phyloP scores from a whole-genome alignment of 805 yeast species.

The Candida caryicola region DNA sequence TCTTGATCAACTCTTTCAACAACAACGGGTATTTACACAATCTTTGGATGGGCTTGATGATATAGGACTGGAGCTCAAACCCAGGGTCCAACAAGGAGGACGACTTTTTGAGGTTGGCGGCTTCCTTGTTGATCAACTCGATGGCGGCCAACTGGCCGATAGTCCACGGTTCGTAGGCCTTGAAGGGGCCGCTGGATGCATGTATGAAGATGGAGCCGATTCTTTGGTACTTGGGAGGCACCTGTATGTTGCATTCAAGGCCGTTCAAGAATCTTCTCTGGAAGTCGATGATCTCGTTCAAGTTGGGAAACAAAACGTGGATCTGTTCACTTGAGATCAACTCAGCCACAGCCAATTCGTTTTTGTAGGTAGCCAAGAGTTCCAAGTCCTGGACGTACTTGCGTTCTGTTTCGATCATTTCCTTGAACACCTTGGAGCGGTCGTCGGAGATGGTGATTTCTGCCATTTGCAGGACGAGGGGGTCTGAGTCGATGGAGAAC shows the following conservation, averaged over 20 bases:
- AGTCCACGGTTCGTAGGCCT: conserved; percentile 91
- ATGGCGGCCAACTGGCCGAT: conserved; percentile 85
- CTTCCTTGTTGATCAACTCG: conserved; percentile 69
- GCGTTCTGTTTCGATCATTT: conserved; percentile 85
- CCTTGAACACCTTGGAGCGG: conserved; percentile 76
- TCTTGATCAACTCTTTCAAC: conserved; percentile 68
- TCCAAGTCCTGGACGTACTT: conserved; percentile 91
- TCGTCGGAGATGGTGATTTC: conserved; percentile 46
- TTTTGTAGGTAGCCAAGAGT: conserved; percentile 61
- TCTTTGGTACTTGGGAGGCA: conserved; percentile 73
- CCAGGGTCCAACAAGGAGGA: conserved; percentile 72
- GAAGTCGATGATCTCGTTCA: conserved; percentile 80
- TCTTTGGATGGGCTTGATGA: conserved; percentile 93
- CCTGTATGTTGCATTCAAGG: conserved; percentile 78
- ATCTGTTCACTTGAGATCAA: conserved; percentile 74
- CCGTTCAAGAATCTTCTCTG: conserved; percentile 89
- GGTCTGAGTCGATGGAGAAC: conserved; percentile 1
- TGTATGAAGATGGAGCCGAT: conserved; percentile 87
- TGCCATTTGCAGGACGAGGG: conserved; percentile 10
- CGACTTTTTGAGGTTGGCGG: conserved; percentile 51
- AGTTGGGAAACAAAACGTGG: conserved; percentile 79
- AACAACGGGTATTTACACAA: conserved; percentile 92
- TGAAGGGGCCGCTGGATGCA: conserved; percentile 76
- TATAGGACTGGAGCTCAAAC: conserved; percentile 83
- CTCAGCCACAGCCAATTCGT: conserved; percentile 63